phyloP scores from a whole-genome alignment of 2,329 filamentous ascomycete genomes.

The Aspergillus flavus region DNA sequence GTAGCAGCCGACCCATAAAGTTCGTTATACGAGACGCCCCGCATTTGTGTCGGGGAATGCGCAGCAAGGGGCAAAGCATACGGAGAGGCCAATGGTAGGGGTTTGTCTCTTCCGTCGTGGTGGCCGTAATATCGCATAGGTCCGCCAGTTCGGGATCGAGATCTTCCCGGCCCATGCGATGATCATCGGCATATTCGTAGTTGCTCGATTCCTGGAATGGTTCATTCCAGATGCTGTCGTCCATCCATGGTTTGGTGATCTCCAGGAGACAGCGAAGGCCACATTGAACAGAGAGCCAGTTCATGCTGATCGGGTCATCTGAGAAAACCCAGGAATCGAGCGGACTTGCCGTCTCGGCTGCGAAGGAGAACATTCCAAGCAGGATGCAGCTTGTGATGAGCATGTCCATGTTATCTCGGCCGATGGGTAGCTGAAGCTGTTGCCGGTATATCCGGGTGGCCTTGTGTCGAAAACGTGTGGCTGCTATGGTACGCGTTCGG shows the following conservation, averaged over 20 bases:
- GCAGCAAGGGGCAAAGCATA: background rate
- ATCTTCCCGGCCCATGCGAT: background rate
- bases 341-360: background rate
- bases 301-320: background rate
- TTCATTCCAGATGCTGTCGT: conserved; percentile 2
- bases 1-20: conserved; percentile 3
- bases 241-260: background rate
- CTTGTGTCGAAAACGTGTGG: background rate
- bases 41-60: background rate
- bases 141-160: conserved; percentile 1
- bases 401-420: background rate
- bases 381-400: conserved; percentile 4
- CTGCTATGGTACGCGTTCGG: background rate
- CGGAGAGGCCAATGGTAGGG: conserved; percentile 4
- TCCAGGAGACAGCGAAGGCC: background rate
- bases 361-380: conserved; percentile 1
- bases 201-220: background rate
- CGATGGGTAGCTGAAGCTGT: background rate
- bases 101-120: conserved; percentile 4
- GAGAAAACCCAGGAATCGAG: conserved; percentile 1
- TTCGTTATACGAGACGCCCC: background rate
- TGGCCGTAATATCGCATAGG: background rate
- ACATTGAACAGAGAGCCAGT: background rate
- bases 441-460: background rate
- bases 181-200: conserved; percentile 2